phyloP scores from a whole-genome alignment of 345 rosid species.

The Ceriops zippeliana region DNA sequence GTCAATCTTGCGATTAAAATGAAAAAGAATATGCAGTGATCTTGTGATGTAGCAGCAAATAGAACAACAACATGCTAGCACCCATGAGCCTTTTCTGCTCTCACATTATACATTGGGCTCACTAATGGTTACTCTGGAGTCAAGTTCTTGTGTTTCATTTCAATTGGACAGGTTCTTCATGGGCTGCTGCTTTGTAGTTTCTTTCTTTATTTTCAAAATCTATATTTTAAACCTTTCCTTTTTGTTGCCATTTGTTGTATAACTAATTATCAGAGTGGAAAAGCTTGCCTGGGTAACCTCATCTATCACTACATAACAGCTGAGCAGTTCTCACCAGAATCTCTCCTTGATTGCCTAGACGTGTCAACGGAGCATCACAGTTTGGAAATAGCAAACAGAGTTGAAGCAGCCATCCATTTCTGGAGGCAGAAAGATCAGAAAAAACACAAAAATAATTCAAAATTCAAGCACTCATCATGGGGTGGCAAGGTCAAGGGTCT shows the following conservation, averaged over 20 bases:
- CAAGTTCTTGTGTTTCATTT: neutral
- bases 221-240: neutral
- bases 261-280: conserved; percentile 51
- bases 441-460: conserved; percentile 38
- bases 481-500: conserved; percentile 92
- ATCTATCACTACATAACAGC: conserved; percentile 78
- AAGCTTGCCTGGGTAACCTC: conserved; percentile 73
- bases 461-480: conserved; percentile 59
- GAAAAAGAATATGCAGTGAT: no score
- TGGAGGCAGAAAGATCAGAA: conserved; percentile 71
- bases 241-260: neutral
- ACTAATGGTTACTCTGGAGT: no score
- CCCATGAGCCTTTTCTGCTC: no score
- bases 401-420: conserved; percentile 78
- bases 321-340: conserved; percentile 76
- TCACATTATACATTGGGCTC: no score
- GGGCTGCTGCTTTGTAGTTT: neutral
- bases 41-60: no score
- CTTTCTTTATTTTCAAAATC: no score
- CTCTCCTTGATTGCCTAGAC: conserved; percentile 83
- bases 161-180: neutral
- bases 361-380: conserved; percentile 82
- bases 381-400: conserved; percentile 72
- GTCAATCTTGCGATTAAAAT: no score
- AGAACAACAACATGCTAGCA: no score